These are phyloP conservation scores for Phlegmacium glaucopus DNA, from an alignment of 768 basidiomycete genomes.

Conservation along the genomic window DNA sequence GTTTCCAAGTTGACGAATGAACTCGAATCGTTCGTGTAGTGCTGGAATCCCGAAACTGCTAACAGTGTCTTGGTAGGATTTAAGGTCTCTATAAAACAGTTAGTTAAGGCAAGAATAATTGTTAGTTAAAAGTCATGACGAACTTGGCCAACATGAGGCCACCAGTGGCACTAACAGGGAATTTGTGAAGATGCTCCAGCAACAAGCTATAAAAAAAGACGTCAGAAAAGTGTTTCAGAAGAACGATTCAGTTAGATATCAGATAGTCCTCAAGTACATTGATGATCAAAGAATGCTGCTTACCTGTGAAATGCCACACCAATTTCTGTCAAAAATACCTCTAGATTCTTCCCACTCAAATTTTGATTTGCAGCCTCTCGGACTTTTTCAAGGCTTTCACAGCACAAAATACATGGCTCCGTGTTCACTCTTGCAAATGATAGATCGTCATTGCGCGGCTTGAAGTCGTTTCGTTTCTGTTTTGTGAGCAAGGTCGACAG, in stretches of 20 bases:
- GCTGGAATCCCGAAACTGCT: conserved; percentile 78
- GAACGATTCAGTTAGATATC: neutral
- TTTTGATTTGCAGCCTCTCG: conserved; percentile 71
- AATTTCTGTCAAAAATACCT: conserved; percentile 89
- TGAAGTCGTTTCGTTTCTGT: conserved; percentile 96
- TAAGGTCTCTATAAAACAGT: conserved; percentile 70
- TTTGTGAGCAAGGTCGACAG: conserved; percentile 74
- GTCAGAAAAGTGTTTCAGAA: too few relatives aligned
- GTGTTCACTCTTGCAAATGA: conserved; percentile 95
- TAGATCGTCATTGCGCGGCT: conserved; percentile 92
- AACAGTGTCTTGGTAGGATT: conserved; percentile 91
- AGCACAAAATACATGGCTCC: conserved; percentile 85
- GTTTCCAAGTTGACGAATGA: conserved; percentile 95
- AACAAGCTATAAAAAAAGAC: conserved; percentile 54
- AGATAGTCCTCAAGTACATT: neutral
- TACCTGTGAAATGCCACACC: conserved; percentile 93
- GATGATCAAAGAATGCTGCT: conserved; percentile 3
- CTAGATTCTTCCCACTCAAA: conserved; percentile 89
- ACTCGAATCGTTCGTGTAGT: conserved; percentile 94
- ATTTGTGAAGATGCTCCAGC: conserved; percentile 92
- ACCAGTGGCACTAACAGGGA: conserved; percentile 94
- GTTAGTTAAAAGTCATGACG: conserved; percentile 21
- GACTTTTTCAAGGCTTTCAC: conserved; percentile 80
- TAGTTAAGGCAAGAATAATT: neutral
- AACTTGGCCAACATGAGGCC: conserved; percentile 98